These are phyloP conservation scores for Mycena sanguinolenta DNA, from an alignment of 768 basidiomycete species.

Conservation along the genomic window DNA sequence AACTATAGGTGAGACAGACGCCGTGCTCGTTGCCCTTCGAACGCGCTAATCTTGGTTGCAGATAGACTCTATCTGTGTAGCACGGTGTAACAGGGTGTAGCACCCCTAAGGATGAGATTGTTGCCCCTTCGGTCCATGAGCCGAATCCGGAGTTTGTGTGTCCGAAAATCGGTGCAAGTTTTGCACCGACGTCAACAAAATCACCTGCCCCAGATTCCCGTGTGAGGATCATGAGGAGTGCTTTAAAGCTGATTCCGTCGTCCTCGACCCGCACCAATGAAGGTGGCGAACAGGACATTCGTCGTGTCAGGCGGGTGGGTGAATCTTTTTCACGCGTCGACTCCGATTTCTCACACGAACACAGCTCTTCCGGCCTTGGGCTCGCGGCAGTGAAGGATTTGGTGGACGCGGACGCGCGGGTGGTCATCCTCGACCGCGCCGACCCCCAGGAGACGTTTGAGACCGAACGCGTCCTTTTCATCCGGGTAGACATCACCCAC, in stretches of 20 bases:
- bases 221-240: not conserved
- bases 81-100: too few relatives aligned
- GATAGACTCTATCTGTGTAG: conserved; percentile 17
- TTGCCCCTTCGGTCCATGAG: not conserved
- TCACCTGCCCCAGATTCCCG: conserved; percentile 26
- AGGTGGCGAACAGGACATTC: conserved; percentile 50
- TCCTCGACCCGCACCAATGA: conserved; percentile 42
- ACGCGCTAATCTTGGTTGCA: not conserved
- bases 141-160: conserved; percentile 14
- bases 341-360: not conserved
- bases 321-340: not conserved
- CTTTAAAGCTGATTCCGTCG: conserved; percentile 29
- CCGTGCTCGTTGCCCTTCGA: not conserved
- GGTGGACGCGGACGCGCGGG: conserved; percentile 41
- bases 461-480: conserved; percentile 35
- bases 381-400: conserved; percentile 49
- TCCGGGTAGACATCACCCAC: conserved; percentile 46
- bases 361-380: conserved; percentile 53
- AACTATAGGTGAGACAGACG: conserved; percentile 23
- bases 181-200: conserved; percentile 34
- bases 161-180: conserved; percentile 30
- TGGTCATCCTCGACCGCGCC: conserved; percentile 51
- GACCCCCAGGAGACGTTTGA: conserved; percentile 32
- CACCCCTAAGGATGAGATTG: too few relatives aligned
- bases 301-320: conserved; percentile 56